A percentile compares a stretch with the other conserved stretches of the same genome.
phyloP scores from a whole-genome alignment of 2,329 filamentous ascomycete species.

The Microsporum canis region DNA sequence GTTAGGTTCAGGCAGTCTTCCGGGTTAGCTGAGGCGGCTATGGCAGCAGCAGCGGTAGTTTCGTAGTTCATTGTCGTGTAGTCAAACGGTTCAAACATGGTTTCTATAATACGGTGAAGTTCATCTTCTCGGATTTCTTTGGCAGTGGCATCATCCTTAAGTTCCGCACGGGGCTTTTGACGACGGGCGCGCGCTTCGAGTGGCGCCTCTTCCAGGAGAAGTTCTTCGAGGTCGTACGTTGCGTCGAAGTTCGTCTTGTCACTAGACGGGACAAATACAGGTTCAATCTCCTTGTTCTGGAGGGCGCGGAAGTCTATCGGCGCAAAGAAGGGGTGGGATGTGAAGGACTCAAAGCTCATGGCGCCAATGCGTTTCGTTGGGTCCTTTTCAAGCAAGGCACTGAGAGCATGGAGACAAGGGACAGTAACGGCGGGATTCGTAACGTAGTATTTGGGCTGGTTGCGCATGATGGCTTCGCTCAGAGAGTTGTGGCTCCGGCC shows the following conservation, averaged over 20 bases:
- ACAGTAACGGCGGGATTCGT: constrained; percentile 84
- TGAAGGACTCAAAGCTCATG: constrained; percentile 71
- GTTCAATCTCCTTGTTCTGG: constrained; percentile 77
- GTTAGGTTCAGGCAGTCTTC: constrained; percentile 27
- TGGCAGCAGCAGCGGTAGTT: constrained; percentile 40
- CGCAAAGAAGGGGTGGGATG: constrained; percentile 78
- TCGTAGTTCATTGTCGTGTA: constrained; percentile 76
- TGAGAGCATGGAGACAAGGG: constrained; percentile 79
- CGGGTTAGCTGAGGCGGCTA: constrained; percentile 30
- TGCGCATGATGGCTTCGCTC: constrained; percentile 67
- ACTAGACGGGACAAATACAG: constrained; percentile 83
- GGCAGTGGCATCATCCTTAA: constrained; percentile 88
- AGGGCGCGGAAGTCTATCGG: constrained; percentile 72
- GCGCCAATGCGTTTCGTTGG: constrained; percentile 72
- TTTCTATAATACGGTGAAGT: constrained; percentile 86
- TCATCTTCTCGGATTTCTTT: constrained; percentile 93
- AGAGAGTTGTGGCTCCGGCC: constrained; percentile 74
- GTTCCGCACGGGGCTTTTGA: constrained; percentile 81
- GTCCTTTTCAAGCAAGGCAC: constrained; percentile 69
- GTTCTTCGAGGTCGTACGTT: constrained; percentile 90
- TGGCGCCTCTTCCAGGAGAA: constrained; percentile 86
- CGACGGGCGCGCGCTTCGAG: constrained; percentile 82
- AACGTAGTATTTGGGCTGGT: constrained; percentile 76
- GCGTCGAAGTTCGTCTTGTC: constrained; percentile 99
- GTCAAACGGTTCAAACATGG: constrained; percentile 87